Evolutionary conservation across 225 moss, liverwort and hornwort species (phyloP).

Genomic region (Bryum argenteum): DNA sequence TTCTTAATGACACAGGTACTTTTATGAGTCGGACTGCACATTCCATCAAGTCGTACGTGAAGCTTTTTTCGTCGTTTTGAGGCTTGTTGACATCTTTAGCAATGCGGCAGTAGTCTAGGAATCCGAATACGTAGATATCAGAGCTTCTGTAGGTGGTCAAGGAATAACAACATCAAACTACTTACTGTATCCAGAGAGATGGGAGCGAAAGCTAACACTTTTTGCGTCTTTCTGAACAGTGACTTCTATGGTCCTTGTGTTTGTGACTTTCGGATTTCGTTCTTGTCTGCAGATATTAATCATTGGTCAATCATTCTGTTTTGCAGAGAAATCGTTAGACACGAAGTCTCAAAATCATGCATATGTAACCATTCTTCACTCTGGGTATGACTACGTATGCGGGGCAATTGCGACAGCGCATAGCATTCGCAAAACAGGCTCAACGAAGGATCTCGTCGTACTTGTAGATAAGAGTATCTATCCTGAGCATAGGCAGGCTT

Average conservation of each 20-base stretch:
- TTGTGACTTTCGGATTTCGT: neutral
- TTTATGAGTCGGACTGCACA: neutral
- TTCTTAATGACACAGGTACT: slow-evolving; percentile 23
- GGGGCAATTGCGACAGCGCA: slow-evolving; percentile 69
- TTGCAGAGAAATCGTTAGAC: slow-evolving; percentile 19
- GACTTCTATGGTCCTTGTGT: neutral
- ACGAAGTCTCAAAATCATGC: slow-evolving; percentile 41
- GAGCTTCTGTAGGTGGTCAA: neutral
- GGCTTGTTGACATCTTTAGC: slow-evolving; percentile 5
- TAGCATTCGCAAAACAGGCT: slow-evolving; percentile 59
- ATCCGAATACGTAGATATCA: neutral
- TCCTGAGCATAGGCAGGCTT: slow-evolving; percentile 49
- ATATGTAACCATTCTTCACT: slow-evolving; percentile 69
- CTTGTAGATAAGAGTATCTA: slow-evolving; percentile 61
- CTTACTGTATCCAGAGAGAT: neutral
- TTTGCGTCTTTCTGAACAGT: neutral
- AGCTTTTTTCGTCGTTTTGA: slow-evolving; percentile 1
- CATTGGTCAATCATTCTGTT: neutral
- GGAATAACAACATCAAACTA: neutral
- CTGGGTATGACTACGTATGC: slow-evolving; percentile 59
- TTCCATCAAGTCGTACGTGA: slow-evolving; percentile 10
- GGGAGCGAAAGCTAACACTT: neutral
- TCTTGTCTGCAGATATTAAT: neutral
- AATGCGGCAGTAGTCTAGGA: slow-evolving; percentile 1
- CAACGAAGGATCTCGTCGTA: slow-evolving; percentile 57